A percentile compares a stretch with the other conserved stretches of the same genome.
Evolutionary conservation across 352 stramenopile genomes (phyloP).

Genomic region (Phytophthora sojae): DNA sequence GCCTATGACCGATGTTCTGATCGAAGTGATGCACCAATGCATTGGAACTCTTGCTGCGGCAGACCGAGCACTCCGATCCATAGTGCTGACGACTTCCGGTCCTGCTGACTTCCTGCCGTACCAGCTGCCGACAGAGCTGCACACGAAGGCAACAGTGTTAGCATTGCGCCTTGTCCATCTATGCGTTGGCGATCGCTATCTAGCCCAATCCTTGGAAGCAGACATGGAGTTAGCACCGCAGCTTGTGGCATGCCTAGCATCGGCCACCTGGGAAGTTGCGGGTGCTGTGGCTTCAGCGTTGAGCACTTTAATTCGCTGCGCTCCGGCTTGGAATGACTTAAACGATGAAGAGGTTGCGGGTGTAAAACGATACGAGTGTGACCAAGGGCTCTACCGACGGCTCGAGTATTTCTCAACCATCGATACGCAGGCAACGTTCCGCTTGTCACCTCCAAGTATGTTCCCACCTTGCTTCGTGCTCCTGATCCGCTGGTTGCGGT

Average conservation of each 20-base stretch:
- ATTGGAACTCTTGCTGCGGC: not conserved
- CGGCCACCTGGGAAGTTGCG: constrained; percentile 15
- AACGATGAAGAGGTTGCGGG: not conserved
- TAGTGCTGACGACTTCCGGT: constrained; percentile 11
- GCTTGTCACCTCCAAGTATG: constrained; percentile 7
- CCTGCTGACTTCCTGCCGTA: constrained; percentile 26
- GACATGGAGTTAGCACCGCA: constrained; percentile 17
- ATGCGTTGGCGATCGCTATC: constrained; percentile 4
- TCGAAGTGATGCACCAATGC: constrained; percentile 20
- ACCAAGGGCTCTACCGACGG: constrained; percentile 13
- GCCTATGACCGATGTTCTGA: constrained; percentile 22
- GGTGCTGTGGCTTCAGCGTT: constrained; percentile 7
- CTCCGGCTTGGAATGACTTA: not conserved
- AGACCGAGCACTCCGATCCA: constrained; percentile 2
- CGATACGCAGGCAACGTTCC: constrained; percentile 2
- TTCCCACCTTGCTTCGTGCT: constrained; percentile 39
- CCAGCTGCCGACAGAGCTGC: not conserved
- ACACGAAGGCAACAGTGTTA: constrained; percentile 18
- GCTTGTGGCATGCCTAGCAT: constrained; percentile 17
- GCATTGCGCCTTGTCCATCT: constrained; percentile 13
- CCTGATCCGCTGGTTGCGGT: constrained; percentile 36
- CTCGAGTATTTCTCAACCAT: constrained; percentile 19
- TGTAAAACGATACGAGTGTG: constrained; percentile 16
- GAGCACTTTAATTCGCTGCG: constrained; percentile 16
- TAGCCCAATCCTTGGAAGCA: constrained; percentile 16